Conservation (phyloP, 2,329 filamentous ascomycete genomes). For the Colletotrichum musae region DNA sequence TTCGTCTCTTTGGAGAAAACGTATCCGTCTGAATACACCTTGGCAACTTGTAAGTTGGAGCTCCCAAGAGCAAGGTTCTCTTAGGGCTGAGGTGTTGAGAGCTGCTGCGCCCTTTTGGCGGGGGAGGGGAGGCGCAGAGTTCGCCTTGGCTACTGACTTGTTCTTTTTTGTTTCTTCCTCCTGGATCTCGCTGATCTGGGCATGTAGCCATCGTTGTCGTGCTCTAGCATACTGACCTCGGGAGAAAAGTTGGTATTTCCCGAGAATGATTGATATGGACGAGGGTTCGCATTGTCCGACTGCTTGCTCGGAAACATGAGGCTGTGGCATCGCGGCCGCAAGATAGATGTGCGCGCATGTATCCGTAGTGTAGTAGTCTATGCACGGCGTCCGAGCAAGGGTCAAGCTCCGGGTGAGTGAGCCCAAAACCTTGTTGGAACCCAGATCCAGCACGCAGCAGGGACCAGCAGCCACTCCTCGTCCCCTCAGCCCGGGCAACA, state of each 20-base stretch:
- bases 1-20: constrained; percentile 8
- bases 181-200: background rate
- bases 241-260: background rate
- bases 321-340: constrained; percentile 29
- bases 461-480: background rate
- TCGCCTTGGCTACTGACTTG: background rate
- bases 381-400: constrained; percentile 10
- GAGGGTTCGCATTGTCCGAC: constrained; percentile 19
- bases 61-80: constrained; percentile 24
- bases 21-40: constrained; percentile 1
- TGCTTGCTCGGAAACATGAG: constrained; percentile 21
- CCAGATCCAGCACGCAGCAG: constrained; percentile 8
- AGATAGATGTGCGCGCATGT: constrained; percentile 1
- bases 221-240: background rate
- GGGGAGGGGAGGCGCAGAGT: background rate
- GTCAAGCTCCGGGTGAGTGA: constrained; percentile 19
- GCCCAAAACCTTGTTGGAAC: constrained; percentile 23
- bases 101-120: constrained; percentile 24
- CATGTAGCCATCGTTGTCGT: background rate
- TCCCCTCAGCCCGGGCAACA: constrained; percentile 7
- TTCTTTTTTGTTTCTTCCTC: background rate
- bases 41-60: constrained; percentile 16
- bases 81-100: constrained; percentile 38
- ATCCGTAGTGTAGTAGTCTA: background rate
- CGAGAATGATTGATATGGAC: constrained; percentile 8